Percentiles rank a stretch among this genome's conserved stretches.
These are phyloP conservation scores for Apiospora rasikravindrae DNA, from an alignment of 2,329 filamentous ascomycete species.

Conservation along the genomic window DNA sequence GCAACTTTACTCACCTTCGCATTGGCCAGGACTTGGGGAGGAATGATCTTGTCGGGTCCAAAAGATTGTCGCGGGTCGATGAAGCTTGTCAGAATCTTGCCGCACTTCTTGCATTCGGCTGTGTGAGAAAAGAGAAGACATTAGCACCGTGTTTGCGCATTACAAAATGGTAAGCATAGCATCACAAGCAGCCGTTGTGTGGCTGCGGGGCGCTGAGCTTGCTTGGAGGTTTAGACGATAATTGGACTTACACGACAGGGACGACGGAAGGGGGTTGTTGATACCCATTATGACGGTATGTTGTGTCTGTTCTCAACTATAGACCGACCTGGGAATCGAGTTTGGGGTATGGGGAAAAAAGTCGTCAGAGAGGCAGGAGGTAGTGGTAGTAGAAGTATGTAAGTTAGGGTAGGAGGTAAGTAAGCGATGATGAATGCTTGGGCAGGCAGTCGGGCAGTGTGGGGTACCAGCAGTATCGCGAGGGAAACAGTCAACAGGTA, in stretches of 20 bases:
- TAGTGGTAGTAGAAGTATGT: not conserved
- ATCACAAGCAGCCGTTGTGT: conserved; percentile 19
- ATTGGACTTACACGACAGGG: conserved; percentile 66
- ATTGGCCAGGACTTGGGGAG: conserved; percentile 83
- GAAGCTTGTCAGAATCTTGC: conserved; percentile 93
- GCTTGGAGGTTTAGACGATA: conserved; percentile 24
- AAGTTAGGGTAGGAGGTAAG: not conserved
- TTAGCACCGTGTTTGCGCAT: not conserved
- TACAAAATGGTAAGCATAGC: conserved; percentile 19
- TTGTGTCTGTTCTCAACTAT: not conserved
- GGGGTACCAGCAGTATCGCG: not conserved
- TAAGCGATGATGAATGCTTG: not conserved
- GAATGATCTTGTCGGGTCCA: conserved; percentile 96
- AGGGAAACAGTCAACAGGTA: not conserved
- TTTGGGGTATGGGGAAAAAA: not conserved
- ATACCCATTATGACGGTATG: conserved; percentile 58
- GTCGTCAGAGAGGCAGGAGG: not conserved
- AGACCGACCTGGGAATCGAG: not conserved
- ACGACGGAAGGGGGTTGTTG: conserved; percentile 70
- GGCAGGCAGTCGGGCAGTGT: not conserved
- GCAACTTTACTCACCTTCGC: conserved; percentile 72
- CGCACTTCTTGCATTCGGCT: conserved; percentile 98
- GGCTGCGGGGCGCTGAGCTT: conserved; percentile 27
- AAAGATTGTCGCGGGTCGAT: conserved; percentile 92
- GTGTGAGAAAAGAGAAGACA: conserved; percentile 25